Conservation (phyloP, 2,329 filamentous ascomycete species). For the Aspergillus jensenii region DNA sequence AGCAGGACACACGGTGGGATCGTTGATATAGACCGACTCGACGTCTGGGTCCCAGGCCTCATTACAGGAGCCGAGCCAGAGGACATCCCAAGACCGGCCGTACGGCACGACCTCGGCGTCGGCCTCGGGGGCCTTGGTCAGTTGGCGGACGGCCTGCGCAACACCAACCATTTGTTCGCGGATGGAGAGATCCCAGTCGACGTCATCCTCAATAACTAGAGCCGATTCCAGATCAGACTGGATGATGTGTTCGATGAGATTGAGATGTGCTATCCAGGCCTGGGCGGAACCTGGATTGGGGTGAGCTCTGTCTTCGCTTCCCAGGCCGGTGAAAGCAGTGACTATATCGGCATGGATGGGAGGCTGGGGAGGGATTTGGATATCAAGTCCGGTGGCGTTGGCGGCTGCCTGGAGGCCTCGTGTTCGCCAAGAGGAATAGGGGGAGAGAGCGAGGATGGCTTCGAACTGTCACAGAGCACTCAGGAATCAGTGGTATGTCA, state of each 20-base stretch:
- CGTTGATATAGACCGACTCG: conserved; percentile 21
- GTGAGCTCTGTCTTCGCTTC: conserved; percentile 5
- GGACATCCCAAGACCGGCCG: conserved; percentile 36
- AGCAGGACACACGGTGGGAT: conserved; percentile 25
- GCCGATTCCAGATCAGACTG: conserved; percentile 22
- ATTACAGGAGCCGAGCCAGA: conserved; percentile 41
- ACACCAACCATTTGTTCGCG: conserved; percentile 31
- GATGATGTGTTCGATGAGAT: conserved; percentile 23
- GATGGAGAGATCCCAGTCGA: conserved; percentile 39
- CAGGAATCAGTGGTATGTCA: neutral
- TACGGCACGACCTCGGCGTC: conserved; percentile 21
- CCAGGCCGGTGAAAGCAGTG: conserved; percentile 29
- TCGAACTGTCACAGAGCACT: conserved; percentile 15
- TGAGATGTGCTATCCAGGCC: conserved; percentile 46
- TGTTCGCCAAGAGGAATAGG: conserved; percentile 36
- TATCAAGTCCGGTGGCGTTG: conserved; percentile 30
- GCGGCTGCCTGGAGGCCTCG: conserved; percentile 37
- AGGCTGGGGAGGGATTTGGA: conserved; percentile 36
- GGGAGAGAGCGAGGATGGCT: conserved; percentile 34
- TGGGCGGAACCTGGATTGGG: conserved; percentile 27
- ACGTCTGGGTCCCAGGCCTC: conserved; percentile 16
- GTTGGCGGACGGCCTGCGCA: conserved; percentile 31
- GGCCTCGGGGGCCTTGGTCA: conserved; percentile 16
- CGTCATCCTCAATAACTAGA: conserved; percentile 46
- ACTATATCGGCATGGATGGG: conserved; percentile 27